A percentile compares a stretch with the other conserved stretches of the same genome.
phyloP scores from a whole-genome alignment of 129 eudicot species.

The Lactuca sativa region DNA sequence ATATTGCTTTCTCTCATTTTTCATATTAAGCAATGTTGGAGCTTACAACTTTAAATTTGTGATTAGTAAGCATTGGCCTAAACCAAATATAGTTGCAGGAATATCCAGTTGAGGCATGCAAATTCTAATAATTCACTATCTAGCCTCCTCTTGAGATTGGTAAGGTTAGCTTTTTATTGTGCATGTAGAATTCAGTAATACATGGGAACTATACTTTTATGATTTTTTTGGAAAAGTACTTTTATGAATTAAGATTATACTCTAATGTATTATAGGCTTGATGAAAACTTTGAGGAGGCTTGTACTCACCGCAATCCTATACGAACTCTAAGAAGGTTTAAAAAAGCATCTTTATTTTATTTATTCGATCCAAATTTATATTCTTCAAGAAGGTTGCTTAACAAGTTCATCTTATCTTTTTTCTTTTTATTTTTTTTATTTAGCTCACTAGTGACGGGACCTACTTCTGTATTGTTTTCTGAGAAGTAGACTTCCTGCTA shows the following conservation, averaged over 20 bases:
- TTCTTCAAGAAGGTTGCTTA: slow-evolving; percentile 12
- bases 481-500: slow-evolving; percentile 88
- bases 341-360: slow-evolving; percentile 1
- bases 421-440: no score
- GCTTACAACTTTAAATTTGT: slow-evolving; percentile 1
- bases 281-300: slow-evolving; percentile 92
- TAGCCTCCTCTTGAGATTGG: slow-evolving; percentile 94
- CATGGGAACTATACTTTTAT: background rate
- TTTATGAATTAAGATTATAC: slow-evolving; percentile 12
- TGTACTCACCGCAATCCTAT: slow-evolving; percentile 82
- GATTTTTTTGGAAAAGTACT: background rate
- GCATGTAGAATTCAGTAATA: no score
- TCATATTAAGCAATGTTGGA: background rate
- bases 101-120: slow-evolving; percentile 92
- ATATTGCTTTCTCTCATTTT: slow-evolving; percentile 24
- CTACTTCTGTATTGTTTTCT: slow-evolving; percentile 91
- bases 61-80: background rate
- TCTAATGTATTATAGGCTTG: slow-evolving; percentile 42
- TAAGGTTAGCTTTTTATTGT: slow-evolving; percentile 44
- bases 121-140: slow-evolving; percentile 89
- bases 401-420: slow-evolving; percentile 8
- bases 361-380: slow-evolving; percentile 4
- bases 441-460: slow-evolving; percentile 89
- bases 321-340: slow-evolving; percentile 90
- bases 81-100: slow-evolving; percentile 60